Base-by-base conservation (phyloP, 768 basidiomycete genomes). In the Boletus rex-veris region DNA sequence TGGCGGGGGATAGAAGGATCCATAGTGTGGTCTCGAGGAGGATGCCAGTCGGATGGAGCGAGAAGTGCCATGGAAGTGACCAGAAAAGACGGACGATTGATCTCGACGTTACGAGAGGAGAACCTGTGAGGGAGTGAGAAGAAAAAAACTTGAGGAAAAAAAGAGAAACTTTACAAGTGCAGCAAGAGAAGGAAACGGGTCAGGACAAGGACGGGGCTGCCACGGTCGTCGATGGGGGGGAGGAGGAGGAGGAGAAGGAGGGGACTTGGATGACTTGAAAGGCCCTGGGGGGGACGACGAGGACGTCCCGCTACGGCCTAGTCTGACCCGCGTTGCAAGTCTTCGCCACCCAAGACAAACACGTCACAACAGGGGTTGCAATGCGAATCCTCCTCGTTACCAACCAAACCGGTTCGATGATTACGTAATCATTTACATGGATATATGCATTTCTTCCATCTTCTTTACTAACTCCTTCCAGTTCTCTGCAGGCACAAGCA, bases 31-130 rank as follows among this genome's bases (percentile, higher is more conserved):
- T 86, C 82, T 79, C 80, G 80, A 66, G 79, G 77, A 61, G 77
- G 80, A 61, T 80, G 80, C 87, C 87, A 88, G 77, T 89, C 86
- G 75, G 81, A 78, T 69, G 84, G 78, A 59, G 82, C 85, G 75
- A 89, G 83, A 77, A 88, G 80, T 74, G 88, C 88, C 88, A 90
- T 89, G 78, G 28, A 28, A 28, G 7, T 28, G 77, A 81, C 55
- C 31, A 49, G 52, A 35, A 38, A 28, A 28, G 28, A 28, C 28
- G 28, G 28, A 28, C 28, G 28, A 28, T 9, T 28, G 28, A 28
- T 28, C 28, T 28, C 28, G 28, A 28, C 28, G 28, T 28, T 28
- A 28, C 28, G 28, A 28, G 28, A 28, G 28, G 28, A 8, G 28
- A 28, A 28, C 28, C 28, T 28, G 28, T 28, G 8, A 1, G 8